Evolutionary conservation across 2,329 filamentous ascomycete genomes (phyloP).

Genomic region (Cadophora sp.): DNA sequence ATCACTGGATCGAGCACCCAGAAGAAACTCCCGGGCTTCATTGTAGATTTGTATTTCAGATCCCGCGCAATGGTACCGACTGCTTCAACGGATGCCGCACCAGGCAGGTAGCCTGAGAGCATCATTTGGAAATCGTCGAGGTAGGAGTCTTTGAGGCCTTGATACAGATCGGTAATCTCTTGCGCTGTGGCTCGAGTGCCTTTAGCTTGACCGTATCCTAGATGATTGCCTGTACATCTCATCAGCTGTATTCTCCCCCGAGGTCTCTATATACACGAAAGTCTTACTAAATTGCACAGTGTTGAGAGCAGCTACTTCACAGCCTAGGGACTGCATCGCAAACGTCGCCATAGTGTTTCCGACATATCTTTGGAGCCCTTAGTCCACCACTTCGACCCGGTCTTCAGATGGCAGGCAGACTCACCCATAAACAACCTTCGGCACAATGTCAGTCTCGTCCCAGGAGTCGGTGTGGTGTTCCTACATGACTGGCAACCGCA

Average conservation of each 20-base stretch:
- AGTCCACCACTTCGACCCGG: slow-evolving; percentile 20
- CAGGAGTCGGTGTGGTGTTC: slow-evolving; percentile 45
- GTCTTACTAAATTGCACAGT: slow-evolving; percentile 94
- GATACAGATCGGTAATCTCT: slow-evolving; percentile 85
- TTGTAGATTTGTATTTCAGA: slow-evolving; percentile 69
- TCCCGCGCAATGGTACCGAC: slow-evolving; percentile 86
- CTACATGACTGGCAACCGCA: slow-evolving; percentile 94
- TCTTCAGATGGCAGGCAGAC: slow-evolving; percentile 44
- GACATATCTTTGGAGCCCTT: slow-evolving; percentile 73
- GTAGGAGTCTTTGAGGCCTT: slow-evolving; percentile 81
- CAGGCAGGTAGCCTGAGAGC: slow-evolving; percentile 93
- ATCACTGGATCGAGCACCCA: slow-evolving; percentile 99
- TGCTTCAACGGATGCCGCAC: slow-evolving; percentile 81
- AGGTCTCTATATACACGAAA: neutral
- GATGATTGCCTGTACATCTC: slow-evolving; percentile 79
- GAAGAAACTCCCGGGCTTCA: slow-evolving; percentile 80
- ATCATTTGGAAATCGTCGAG: slow-evolving; percentile 93
- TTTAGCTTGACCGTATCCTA: slow-evolving; percentile 87
- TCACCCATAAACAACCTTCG: slow-evolving; percentile 77
- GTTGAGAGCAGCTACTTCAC: slow-evolving; percentile 92
- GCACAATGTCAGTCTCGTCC: slow-evolving; percentile 40
- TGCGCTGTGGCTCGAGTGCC: slow-evolving; percentile 82
- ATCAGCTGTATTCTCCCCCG: slow-evolving; percentile 8
- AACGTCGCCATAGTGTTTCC: slow-evolving; percentile 98
- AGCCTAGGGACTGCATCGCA: slow-evolving; percentile 90